phyloP scores from a whole-genome alignment of 2,329 filamentous ascomycete genomes.

The Alternaria conjuncta region DNA sequence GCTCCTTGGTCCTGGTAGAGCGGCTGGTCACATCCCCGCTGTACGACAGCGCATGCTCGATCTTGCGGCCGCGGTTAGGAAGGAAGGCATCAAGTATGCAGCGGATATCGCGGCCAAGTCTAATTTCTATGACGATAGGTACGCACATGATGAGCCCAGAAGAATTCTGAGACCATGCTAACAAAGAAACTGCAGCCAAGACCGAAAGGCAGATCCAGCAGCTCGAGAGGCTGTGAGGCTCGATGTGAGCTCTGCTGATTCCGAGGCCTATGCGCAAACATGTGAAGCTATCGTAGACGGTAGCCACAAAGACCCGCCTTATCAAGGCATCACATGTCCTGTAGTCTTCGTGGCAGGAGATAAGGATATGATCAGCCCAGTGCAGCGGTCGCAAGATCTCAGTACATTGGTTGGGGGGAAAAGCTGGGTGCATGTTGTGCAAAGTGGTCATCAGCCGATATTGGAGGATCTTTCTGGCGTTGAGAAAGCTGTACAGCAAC shows the following conservation, averaged over 20 bases:
- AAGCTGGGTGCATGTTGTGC: neutral
- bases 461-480: neutral
- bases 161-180: neutral
- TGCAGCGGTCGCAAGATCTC: neutral
- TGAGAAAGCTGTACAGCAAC: neutral
- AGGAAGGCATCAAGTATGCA: constrained; percentile 7
- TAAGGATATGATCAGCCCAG: neutral
- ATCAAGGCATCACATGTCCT: constrained; percentile 4
- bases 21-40: constrained; percentile 11
- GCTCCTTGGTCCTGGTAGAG: constrained; percentile 1
- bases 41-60: constrained; percentile 12
- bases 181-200: neutral
- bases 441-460: neutral
- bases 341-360: neutral
- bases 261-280: constrained; percentile 14
- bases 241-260: constrained; percentile 1
- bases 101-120: neutral
- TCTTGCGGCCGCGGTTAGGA: constrained; percentile 4
- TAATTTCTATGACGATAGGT: neutral
- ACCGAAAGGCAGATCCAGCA: neutral
- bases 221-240: constrained; percentile 2
- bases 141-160: neutral
- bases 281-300: constrained; percentile 11
- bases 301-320: constrained; percentile 11
- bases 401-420: neutral